These are phyloP conservation scores for Penicillium sp. DNA, from an alignment of 2,329 filamentous ascomycete genomes.

Conservation along the genomic window DNA sequence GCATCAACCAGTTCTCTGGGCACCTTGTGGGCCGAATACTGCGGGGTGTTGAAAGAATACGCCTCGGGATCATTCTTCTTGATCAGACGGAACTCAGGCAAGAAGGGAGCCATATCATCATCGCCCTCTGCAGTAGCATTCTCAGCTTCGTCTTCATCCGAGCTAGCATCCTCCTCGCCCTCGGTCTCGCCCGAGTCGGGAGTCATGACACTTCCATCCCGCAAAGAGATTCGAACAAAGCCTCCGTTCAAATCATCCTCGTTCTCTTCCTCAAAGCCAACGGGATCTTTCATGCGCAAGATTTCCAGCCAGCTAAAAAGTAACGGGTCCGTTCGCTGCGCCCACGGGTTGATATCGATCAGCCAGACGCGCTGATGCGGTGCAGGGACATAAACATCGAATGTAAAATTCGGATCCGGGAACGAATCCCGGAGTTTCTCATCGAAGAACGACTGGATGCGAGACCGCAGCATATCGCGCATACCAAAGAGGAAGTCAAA, in stretches of 20 bases:
- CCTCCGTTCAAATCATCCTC: slow-evolving; percentile 27
- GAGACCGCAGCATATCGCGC: slow-evolving; percentile 59
- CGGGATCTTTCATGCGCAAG: slow-evolving; percentile 57
- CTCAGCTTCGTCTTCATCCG: slow-evolving; percentile 30
- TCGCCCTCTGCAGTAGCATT: slow-evolving; percentile 50
- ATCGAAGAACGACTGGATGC: slow-evolving; percentile 72
- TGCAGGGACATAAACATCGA: slow-evolving; percentile 86
- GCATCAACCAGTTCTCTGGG: slow-evolving; percentile 84
- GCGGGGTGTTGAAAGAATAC: slow-evolving; percentile 75
- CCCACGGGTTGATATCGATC: slow-evolving; percentile 95
- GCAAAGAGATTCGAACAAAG: slow-evolving; percentile 35
- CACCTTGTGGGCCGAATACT: slow-evolving; percentile 93
- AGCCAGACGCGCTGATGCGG: slow-evolving; percentile 72
- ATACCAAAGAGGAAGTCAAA: slow-evolving; percentile 75
- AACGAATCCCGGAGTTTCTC: slow-evolving; percentile 69
- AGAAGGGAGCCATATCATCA: slow-evolving; percentile 47
- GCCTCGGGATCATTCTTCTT: slow-evolving; percentile 81
- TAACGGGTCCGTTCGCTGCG: slow-evolving; percentile 77
- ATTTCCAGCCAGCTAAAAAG: slow-evolving; percentile 89
- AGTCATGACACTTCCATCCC: slow-evolving; percentile 18
- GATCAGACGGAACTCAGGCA: slow-evolving; percentile 76
- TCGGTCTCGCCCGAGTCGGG: slow-evolving; percentile 18
- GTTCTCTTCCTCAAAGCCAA: slow-evolving; percentile 32
- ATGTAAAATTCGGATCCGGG: slow-evolving; percentile 75
- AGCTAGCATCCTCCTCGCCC: slow-evolving; percentile 23